Evolutionary conservation across 768 basidiomycete species (phyloP).

Genomic region (Lentinula boryana): DNA sequence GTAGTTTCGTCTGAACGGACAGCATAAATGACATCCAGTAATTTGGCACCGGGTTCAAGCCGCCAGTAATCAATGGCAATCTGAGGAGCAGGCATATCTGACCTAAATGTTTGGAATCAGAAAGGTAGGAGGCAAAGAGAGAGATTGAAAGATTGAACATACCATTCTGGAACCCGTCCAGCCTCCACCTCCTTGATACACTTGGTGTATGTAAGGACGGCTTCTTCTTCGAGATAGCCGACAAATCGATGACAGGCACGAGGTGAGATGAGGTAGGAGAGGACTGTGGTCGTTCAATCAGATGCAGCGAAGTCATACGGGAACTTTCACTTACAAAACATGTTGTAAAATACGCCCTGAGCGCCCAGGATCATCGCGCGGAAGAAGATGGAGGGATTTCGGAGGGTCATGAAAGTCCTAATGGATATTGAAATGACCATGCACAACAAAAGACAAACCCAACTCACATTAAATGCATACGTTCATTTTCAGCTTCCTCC

Average conservation of each 20-base stretch:
- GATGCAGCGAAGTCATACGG: background rate
- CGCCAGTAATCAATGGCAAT: conserved; percentile 98
- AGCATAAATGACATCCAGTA: conserved; percentile 87
- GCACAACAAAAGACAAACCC: background rate
- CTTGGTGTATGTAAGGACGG: conserved; percentile 84
- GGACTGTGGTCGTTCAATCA: conserved; percentile 35
- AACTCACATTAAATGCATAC: conserved; percentile 87
- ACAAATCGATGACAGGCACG: conserved; percentile 86
- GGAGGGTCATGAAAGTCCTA: conserved; percentile 94
- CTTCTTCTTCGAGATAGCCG: conserved; percentile 91
- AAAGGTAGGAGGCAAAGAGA: background rate
- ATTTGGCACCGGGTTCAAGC: conserved; percentile 55
- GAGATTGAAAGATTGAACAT: conserved; percentile 11
- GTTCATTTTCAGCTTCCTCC: conserved; percentile 95
- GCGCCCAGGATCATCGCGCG: conserved; percentile 80
- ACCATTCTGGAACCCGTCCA: conserved; percentile 81
- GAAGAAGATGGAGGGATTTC: conserved; percentile 75
- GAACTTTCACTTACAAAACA: conserved; percentile 61
- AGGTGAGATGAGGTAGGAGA: conserved; percentile 74
- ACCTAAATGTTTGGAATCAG: conserved; percentile 30
- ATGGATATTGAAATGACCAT: conserved; percentile 2
- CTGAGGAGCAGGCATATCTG: conserved; percentile 66
- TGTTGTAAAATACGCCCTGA: conserved; percentile 88
- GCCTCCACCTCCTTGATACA: conserved; percentile 80
- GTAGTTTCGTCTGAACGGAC: conserved; percentile 91